phyloP scores from a whole-genome alignment of 2,329 filamentous ascomycete genomes.

The Ceratocystis diversiconidia region DNA sequence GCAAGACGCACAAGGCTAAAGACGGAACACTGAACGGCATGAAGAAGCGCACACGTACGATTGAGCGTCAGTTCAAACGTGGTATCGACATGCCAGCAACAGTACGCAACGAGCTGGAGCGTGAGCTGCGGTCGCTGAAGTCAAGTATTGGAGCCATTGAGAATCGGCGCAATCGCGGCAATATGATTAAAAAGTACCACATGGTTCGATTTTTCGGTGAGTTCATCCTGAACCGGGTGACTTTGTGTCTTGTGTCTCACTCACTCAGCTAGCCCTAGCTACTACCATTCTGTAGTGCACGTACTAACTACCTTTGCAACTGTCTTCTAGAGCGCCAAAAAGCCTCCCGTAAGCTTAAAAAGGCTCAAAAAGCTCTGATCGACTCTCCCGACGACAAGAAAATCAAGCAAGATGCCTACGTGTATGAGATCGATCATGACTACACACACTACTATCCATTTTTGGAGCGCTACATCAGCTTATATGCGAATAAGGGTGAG shows the following conservation, averaged over 20 bases:
- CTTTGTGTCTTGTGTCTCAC: background rate
- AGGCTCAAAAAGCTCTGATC: slow-evolving; percentile 42
- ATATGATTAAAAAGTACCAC: slow-evolving; percentile 67
- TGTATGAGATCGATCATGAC: slow-evolving; percentile 58
- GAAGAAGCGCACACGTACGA: slow-evolving; percentile 57
- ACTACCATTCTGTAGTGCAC: background rate
- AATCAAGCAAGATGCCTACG: slow-evolving; percentile 46
- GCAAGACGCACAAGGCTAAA: slow-evolving; percentile 31
- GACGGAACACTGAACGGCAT: slow-evolving; percentile 42
- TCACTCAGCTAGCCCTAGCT: background rate
- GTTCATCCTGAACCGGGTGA: slow-evolving; percentile 20
- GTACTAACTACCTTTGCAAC: slow-evolving; percentile 9
- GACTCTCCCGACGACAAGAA: slow-evolving; percentile 36
- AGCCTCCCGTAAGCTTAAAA: slow-evolving; percentile 51
- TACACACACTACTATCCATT: slow-evolving; percentile 63
- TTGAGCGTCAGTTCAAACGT: slow-evolving; percentile 50
- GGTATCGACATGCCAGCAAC: slow-evolving; percentile 51
- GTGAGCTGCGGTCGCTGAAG: slow-evolving; percentile 53
- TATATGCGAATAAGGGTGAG: slow-evolving; percentile 37
- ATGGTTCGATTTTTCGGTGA: slow-evolving; percentile 74
- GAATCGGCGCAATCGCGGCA: slow-evolving; percentile 45
- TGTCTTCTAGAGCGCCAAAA: slow-evolving; percentile 51
- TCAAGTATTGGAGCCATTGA: slow-evolving; percentile 46
- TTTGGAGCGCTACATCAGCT: slow-evolving; percentile 53
- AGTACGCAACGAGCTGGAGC: slow-evolving; percentile 53